These are phyloP conservation scores for Starmerella powellii DNA, from an alignment of 805 yeast genomes.

Conservation along the genomic window DNA sequence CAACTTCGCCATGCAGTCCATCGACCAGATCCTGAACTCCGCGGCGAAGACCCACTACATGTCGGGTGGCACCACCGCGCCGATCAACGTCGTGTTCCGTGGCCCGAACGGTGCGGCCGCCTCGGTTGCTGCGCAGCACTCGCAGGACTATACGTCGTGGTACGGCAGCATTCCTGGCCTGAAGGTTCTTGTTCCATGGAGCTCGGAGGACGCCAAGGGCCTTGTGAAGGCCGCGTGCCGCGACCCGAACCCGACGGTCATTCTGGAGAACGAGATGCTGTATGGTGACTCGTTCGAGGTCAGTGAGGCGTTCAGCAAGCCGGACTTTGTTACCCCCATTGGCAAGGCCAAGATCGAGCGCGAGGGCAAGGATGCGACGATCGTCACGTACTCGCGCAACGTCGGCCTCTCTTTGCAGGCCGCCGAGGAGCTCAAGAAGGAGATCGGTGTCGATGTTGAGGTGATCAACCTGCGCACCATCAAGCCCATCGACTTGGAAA, in stretches of 20 bases:
- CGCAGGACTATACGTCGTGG: constrained; percentile 97
- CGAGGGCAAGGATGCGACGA: constrained; percentile 80
- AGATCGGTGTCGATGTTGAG: constrained; percentile 82
- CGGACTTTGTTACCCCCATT: constrained; percentile 85
- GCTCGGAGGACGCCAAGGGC: constrained; percentile 94
- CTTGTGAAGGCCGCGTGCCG: constrained; percentile 90
- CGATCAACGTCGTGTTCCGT: constrained; percentile 93
- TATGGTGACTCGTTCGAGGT: constrained; percentile 88
- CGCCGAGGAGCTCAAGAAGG: constrained; percentile 72
- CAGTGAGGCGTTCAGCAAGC: constrained; percentile 73
- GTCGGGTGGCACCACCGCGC: constrained; percentile 94
- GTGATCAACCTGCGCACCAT: constrained; percentile 92
- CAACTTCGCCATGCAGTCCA: constrained; percentile 99
- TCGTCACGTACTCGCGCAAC: constrained; percentile 86
- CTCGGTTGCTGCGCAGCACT: constrained; percentile 99
- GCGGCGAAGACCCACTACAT: constrained; percentile 98
- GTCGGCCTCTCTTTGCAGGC: constrained; percentile 78
- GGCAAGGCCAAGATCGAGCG: constrained; percentile 93
- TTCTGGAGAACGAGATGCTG: constrained; percentile 88
- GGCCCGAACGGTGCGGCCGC: constrained; percentile 99
- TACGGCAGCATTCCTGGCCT: constrained; percentile 97
- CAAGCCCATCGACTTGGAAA: constrained; percentile 86
- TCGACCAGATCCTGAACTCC: constrained; percentile 95
- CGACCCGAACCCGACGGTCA: constrained; percentile 96
- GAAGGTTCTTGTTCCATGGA: constrained; percentile 90